Evolutionary conservation across 108 stramenopile species (phyloP).

Genomic region (Fragilaria radians): DNA sequence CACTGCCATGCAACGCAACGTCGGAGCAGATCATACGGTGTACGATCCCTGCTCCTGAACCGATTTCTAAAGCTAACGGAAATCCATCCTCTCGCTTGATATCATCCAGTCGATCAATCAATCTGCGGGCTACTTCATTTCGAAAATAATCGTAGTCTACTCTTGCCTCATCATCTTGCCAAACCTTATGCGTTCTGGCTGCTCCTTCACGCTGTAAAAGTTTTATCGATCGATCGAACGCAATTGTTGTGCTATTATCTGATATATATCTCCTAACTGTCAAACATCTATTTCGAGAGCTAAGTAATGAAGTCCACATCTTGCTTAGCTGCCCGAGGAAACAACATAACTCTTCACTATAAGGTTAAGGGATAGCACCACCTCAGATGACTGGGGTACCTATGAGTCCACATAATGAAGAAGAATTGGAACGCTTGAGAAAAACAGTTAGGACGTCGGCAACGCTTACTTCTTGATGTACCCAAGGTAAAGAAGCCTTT

Average conservation of each 20-base stretch:
- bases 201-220: slow-evolving; percentile 58
- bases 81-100: slow-evolving; percentile 69
- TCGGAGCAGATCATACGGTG: slow-evolving; percentile 56
- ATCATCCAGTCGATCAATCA: slow-evolving; percentile 84
- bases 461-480: no score
- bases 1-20: slow-evolving; percentile 43
- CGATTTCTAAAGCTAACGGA: slow-evolving; percentile 75
- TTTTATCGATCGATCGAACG: slow-evolving; percentile 65
- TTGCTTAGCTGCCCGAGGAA: no score
- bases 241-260: slow-evolving; percentile 4
- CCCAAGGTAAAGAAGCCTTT: no score
- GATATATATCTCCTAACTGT: no score
- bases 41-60: slow-evolving; percentile 64
- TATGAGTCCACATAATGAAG: no score
- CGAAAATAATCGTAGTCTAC: slow-evolving; percentile 76
- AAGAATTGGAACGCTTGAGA: no score
- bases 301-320: no score
- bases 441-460: no score
- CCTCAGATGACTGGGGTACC: no score
- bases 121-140: slow-evolving; percentile 60
- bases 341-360: no score
- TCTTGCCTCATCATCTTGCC: slow-evolving; percentile 19
- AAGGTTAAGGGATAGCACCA: no score
- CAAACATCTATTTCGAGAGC: no score
- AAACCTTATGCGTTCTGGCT: slow-evolving; percentile 35